Percentiles rank a stretch among this genome's conserved stretches.
Conservation (phyloP, 2,329 filamentous ascomycete genomes). For the Fusarium hainanense region DNA sequence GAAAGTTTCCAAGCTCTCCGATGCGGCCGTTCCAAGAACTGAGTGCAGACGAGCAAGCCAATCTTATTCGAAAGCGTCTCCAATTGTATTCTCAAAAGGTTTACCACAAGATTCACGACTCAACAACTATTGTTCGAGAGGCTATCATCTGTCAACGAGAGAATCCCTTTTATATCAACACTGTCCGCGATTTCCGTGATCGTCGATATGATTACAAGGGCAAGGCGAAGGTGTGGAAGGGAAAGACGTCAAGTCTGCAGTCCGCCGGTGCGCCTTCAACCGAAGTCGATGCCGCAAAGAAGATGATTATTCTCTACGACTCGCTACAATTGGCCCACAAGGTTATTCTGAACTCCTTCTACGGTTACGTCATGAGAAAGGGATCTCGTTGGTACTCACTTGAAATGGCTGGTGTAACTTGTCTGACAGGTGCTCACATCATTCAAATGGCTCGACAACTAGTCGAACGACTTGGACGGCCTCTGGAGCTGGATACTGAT, state of each 20-base stretch:
- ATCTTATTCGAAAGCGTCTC: conserved; percentile 83
- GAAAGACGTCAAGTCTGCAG: conserved; percentile 89
- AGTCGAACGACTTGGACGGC: conserved; percentile 91
- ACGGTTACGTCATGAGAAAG: conserved; percentile 99
- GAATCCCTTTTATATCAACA: conserved; percentile 98
- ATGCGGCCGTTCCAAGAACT: conserved; percentile 83
- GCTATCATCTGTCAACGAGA: conserved; percentile 98
- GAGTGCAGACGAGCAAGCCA: conserved; percentile 82
- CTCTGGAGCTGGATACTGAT: conserved; percentile 94
- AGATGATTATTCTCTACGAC: conserved; percentile 97
- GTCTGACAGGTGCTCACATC: conserved; percentile 93
- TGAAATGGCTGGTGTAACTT: conserved; percentile 99
- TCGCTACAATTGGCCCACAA: conserved; percentile 97
- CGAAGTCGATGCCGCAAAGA: conserved; percentile 94
- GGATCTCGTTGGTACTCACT: conserved; percentile 99
- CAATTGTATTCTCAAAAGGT: conserved; percentile 98
- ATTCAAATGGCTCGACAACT: conserved; percentile 96
- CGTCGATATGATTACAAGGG: conserved; percentile 98
- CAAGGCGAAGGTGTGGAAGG: conserved; percentile 98
- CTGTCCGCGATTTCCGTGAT: conserved; percentile 95
- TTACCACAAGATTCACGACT: conserved; percentile 98
- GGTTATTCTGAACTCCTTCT: conserved; percentile 99
- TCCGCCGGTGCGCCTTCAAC: conserved; percentile 77
- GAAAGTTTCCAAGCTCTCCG: conserved; percentile 76
- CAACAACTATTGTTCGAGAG: conserved; percentile 90